Evolutionary conservation across 305 asterid genomes (phyloP), one percentile per base, ranked within the genome.

Genomic region (Andrographis paniculata): DNA sequence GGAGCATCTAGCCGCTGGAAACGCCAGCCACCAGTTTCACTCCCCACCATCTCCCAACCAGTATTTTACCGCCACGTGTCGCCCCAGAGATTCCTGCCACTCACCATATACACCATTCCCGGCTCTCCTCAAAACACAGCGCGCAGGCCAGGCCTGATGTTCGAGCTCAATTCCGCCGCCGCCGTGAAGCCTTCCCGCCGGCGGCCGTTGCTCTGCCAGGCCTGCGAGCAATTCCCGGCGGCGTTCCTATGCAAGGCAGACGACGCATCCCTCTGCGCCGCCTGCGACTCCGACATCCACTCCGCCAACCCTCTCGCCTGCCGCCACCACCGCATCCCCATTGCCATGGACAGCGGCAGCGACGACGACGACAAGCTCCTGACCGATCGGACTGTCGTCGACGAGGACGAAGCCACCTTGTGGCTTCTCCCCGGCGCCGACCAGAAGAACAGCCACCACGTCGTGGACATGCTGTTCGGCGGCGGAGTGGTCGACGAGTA

Each of bases 211-310:
- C 30, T 24, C 30, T 42, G 42, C 53, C 39, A 21, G 1, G 24
- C 53, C 1, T 48, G 53, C 53, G 9, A n/a, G 40, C 40, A 12
- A 1, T 17, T 20, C 20, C 53, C 53, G 14, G 37, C 53, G 1
- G 53, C 31, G 1, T 24, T 24, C 6, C 40, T 14, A 19, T 48
- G 40, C 31, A 48, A 24, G 6, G 53, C 39, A 0, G 53, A 48
- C 27, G 14, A 36, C 15, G 40, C 40, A 3, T 48, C 1, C 20
- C 53, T 48, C 3, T 48, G 53, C 39, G 1, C 1, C 40, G 9
- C 53, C 1, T 48, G 53, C 53, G 39, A 48, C 39, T 6, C 14
- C 2, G 40, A 48, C 2, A 15, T 45, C 1, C 51, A 48, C 40
- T 24, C 39, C 1, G 39, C 53, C 1, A 30, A 48, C 17, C 53